Conservation (phyloP, 352 stramenopile genomes). For the Phytopythium vexans region DNA sequence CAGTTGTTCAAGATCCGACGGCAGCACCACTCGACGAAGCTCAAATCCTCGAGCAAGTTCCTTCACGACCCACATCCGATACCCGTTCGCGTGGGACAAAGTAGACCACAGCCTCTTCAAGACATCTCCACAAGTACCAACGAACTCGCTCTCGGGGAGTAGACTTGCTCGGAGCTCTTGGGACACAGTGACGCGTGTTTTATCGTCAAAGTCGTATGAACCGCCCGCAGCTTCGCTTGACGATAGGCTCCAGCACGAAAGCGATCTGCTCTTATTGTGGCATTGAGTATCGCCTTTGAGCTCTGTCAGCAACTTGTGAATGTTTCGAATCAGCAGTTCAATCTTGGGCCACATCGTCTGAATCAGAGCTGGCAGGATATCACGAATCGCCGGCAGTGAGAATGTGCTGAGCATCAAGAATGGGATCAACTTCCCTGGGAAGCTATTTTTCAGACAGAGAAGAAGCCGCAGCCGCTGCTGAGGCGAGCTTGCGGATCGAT, state of each 20-base stretch:
- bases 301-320: constrained; percentile 14
- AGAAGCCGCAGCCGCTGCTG: constrained; percentile 18
- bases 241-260: background rate
- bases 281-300: background rate
- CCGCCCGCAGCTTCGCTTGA: background rate
- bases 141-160: constrained; percentile 6
- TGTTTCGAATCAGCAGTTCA: constrained; percentile 22
- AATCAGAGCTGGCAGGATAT: constrained; percentile 32
- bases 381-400: constrained; percentile 60
- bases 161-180: constrained; percentile 32
- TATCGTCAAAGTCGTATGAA: constrained; percentile 18
- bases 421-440: constrained; percentile 68
- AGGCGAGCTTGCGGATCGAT: constrained; percentile 10
- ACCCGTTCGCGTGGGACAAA: constrained; percentile 18
- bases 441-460: constrained; percentile 48
- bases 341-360: constrained; percentile 44
- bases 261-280: background rate
- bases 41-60: constrained; percentile 17
- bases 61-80: constrained; percentile 31
- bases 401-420: constrained; percentile 68
- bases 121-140: constrained; percentile 29
- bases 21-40: constrained; percentile 33
- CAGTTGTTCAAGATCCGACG: constrained; percentile 38
- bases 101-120: constrained; percentile 40
- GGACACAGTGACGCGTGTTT: constrained; percentile 19